A percentile compares a stretch with the other conserved stretches of the same genome.
Conservation (phyloP, 2,329 filamentous ascomycete species). For the Orbilia quercus region DNA sequence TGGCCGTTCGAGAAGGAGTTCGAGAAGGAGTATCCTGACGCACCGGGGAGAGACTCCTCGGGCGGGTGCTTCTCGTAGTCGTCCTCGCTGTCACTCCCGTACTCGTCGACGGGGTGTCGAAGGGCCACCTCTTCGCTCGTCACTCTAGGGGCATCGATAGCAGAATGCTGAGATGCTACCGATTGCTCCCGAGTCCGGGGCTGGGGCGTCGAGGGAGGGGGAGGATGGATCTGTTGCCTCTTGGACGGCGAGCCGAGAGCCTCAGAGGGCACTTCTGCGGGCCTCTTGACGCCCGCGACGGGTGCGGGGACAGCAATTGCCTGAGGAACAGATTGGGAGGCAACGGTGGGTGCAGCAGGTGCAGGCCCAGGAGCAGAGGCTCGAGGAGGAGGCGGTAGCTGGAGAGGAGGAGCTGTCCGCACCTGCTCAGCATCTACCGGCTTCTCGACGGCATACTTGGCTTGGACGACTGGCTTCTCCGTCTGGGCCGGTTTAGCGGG, state of each 20-base stretch:
- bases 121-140: slow-evolving; percentile 11
- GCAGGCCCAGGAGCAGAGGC: slow-evolving; percentile 8
- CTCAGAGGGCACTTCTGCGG: slow-evolving; percentile 31
- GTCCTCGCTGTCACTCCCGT: slow-evolving; percentile 52
- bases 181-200: slow-evolving; percentile 19
- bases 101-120: slow-evolving; percentile 21
- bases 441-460: slow-evolving; percentile 8
- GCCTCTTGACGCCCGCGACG: slow-evolving; percentile 31
- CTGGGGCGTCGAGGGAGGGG: slow-evolving; percentile 11
- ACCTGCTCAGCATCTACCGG: slow-evolving; percentile 14
- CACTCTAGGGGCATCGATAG: slow-evolving; percentile 2
- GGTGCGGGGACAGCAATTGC: not conserved
- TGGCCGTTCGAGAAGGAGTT: slow-evolving; percentile 47
- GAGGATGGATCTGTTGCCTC: slow-evolving; percentile 25
- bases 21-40: slow-evolving; percentile 56
- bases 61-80: slow-evolving; percentile 55
- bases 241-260: slow-evolving; percentile 29
- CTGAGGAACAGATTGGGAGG: slow-evolving; percentile 16
- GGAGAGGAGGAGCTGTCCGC: slow-evolving; percentile 10
- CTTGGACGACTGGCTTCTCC: slow-evolving; percentile 17
- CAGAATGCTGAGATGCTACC: slow-evolving; percentile 23
- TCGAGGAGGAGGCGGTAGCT: too few relatives aligned
- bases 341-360: slow-evolving; percentile 1
- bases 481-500: slow-evolving; percentile 7
- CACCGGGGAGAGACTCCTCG: slow-evolving; percentile 53